Evolutionary conservation across 257 asterid genomes (phyloP), one percentile per base, ranked within the genome.

Genomic region (Lycium ferocissimum): DNA sequence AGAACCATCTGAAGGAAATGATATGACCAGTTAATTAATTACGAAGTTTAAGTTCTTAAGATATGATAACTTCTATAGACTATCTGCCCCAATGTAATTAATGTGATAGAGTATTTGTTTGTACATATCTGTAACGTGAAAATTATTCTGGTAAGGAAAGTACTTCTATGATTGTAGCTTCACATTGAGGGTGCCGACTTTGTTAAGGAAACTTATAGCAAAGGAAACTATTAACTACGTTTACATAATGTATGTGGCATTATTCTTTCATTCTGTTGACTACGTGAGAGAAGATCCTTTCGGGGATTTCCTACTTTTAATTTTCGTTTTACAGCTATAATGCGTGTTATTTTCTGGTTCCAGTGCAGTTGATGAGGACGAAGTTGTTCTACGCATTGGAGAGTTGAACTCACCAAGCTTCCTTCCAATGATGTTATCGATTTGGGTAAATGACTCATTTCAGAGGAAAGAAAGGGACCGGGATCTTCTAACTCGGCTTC

Each of bases 391-490:
- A 38, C 80, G 83, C 66, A 71, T 83, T 56, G 65, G 80, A 72
- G 86, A 83, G 35, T 83, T 83, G 73, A 83, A 83, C 69, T 72
- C 86, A 15, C 75, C 86, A 5, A 72, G 73, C 33, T 83, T 83
- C 5, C 65, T 35, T 72, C 86, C 86, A n/a, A 53, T 53, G 53
- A 57, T 84, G 86, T 22, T 72, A 84, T 72, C 86, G 0, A 35
- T 84, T 14, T 84, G 86, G 86, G 63, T 84, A 72, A 72, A 56
- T 40, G 86, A 84, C 43, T 84, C 86, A 1, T 84, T 84, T 57
- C 82, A 84, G 82, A 84, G 86, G 86, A 84, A 72, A 73, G 86
- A 84, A 78, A 58, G 80, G 72, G 86, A 84, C 38, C 57, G 86
- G 54, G 72, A 70, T 84, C 83, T 84, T 73, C 80, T 84, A 40